Evolutionary conservation across 2,329 filamentous ascomycete species (phyloP), one percentile per base, ranked within the genome.

Genomic region (Penicillium sp.): DNA sequence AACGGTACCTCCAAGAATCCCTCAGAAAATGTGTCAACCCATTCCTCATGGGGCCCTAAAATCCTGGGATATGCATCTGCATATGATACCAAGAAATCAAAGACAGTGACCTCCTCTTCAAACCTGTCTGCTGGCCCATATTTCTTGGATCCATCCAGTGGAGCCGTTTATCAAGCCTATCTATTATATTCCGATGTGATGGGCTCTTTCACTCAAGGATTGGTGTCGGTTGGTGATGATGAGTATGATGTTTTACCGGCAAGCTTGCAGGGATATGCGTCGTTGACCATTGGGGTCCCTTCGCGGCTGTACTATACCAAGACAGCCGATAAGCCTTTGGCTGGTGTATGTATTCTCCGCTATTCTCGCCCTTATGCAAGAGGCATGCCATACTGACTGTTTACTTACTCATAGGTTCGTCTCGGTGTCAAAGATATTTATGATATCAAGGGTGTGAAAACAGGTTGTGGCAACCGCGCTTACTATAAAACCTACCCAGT

Each of bases 351-450:
- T 46, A 11, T 34, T 34, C 7, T 16, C 13, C 7, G 1, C 11
- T 16, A 1, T 9, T 32, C 16, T 10, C 4, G 5, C 18, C 13
- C 6, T 16, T 32, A 1, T 11, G 29, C 8, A 32, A 22, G 18
- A 45, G 26, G 20, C 1, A 1, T 22, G 14, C 2, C 32, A 46
- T 34, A 34, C 29, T 46, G 8, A 46, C 13, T 45, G 32, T 32
- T 9, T 9, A 5, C 20, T 4, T 4, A 14, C 16, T 34, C 18
- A 22, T 16, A 46, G 43, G 43, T 46, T 46, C 43, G 43, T 46
- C 18, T 88, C 1, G 85, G 79, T 2, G 77, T 88, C 53, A 89
- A 88, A 65, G 85, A 88, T 62, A 82, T 86, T 35, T 85, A 79
- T 63, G 76, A 84, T 60, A 72, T 87, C 42, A 77, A 78, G 24